Evolutionary conservation across 495 filamentous ascomycete species (phyloP).

Genomic region (Glonium stellatum): DNA sequence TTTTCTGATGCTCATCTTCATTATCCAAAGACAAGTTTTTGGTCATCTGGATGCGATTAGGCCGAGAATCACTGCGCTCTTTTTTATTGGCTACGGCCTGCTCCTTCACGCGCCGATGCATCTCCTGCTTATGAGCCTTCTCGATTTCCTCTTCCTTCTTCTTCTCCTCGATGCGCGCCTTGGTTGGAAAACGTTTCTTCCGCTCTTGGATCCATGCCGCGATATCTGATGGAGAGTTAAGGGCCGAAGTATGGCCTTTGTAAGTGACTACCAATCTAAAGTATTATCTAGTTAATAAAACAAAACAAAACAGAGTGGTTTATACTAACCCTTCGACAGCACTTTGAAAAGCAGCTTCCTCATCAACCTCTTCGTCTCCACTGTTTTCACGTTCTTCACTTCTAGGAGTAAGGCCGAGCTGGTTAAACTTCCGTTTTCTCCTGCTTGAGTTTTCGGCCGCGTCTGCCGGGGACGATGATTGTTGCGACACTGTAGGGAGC

Average conservation of each 20-base stretch:
- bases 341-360: slow-evolving; percentile 46
- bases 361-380: slow-evolving; percentile 66
- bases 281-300: slow-evolving; percentile 3
- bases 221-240: slow-evolving; percentile 59
- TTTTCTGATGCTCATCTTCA: slow-evolving; percentile 1
- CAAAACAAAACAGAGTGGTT: neutral
- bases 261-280: slow-evolving; percentile 29
- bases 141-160: slow-evolving; percentile 21
- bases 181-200: slow-evolving; percentile 69
- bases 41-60: slow-evolving; percentile 41
- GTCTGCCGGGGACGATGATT: slow-evolving; percentile 46
- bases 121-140: slow-evolving; percentile 19
- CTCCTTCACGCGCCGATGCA: slow-evolving; percentile 16
- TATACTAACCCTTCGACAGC: slow-evolving; percentile 1
- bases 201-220: slow-evolving; percentile 75
- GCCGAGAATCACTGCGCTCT: slow-evolving; percentile 22
- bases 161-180: slow-evolving; percentile 51
- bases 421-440: slow-evolving; percentile 69
- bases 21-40: slow-evolving; percentile 29
- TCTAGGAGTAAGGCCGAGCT: slow-evolving; percentile 71
- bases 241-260: slow-evolving; percentile 29
- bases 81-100: slow-evolving; percentile 34
- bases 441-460: slow-evolving; percentile 37
- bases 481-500: slow-evolving; percentile 42
- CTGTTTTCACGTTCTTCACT: slow-evolving; percentile 63